A percentile compares a stretch with the other conserved stretches of the same genome.
phyloP scores from a whole-genome alignment of 2,329 filamentous ascomycete genomes.

The Penicillium sp. region DNA sequence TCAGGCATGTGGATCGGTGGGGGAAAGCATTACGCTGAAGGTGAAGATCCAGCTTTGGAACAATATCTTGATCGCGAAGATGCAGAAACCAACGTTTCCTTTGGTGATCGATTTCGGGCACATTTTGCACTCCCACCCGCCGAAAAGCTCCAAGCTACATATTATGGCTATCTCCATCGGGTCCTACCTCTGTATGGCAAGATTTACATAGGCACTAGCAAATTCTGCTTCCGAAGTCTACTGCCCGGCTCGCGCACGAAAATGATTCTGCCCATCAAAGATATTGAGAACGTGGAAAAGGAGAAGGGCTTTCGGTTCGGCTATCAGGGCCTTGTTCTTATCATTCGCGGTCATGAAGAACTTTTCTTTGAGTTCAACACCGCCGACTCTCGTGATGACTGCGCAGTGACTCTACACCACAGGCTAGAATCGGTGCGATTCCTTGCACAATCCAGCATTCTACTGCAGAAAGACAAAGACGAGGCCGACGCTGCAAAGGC shows the following conservation, averaged over 20 bases:
- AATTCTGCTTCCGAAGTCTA: conserved; percentile 89
- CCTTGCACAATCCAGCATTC: conserved; percentile 64
- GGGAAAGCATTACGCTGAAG: conserved; percentile 80
- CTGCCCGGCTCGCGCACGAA: conserved; percentile 88
- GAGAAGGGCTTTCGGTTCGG: conserved; percentile 92
- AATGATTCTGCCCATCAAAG: conserved; percentile 81
- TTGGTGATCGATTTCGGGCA: conserved; percentile 69
- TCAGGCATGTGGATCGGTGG: conserved; percentile 96
- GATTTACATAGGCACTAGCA: conserved; percentile 83
- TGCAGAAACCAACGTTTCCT: conserved; percentile 50
- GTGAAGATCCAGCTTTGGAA: conserved; percentile 61
- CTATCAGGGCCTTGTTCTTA: conserved; percentile 85
- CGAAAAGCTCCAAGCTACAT: conserved; percentile 82
- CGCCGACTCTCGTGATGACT: conserved; percentile 79
- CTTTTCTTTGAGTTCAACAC: conserved; percentile 91
- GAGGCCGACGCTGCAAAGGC: conserved; percentile 71
- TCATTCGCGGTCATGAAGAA: conserved; percentile 91
- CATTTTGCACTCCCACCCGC: conserved; percentile 85
- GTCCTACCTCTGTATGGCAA: conserved; percentile 93
- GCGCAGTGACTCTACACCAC: conserved; percentile 73
- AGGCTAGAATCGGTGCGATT: conserved; percentile 69
- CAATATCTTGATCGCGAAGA: conserved; percentile 53
- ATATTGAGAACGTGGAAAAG: conserved; percentile 90
- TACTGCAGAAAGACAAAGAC: conserved; percentile 65
- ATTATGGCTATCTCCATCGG: conserved; percentile 86